Evolutionary conservation across 2,329 filamentous ascomycete species (phyloP).

Genomic region (Alternaria atra): DNA sequence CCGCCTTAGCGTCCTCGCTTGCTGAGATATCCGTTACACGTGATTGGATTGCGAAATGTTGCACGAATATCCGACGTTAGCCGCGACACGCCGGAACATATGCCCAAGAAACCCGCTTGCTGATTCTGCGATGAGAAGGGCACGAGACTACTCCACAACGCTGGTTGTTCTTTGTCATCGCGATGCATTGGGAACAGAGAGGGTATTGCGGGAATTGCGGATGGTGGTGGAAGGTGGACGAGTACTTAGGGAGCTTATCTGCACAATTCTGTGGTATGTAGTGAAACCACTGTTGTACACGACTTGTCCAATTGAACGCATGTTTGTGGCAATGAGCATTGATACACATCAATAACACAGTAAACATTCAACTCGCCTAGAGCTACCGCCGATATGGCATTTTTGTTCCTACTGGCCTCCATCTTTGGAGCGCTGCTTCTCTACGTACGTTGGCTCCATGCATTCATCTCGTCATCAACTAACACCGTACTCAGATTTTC

Average conservation of each 20-base stretch:
- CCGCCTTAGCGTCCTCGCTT: constrained; percentile 17
- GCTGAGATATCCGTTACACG: constrained; percentile 35
- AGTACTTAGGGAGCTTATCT: constrained; percentile 27
- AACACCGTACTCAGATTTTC: constrained; percentile 29
- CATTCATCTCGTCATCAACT: neutral
- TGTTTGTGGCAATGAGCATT: constrained; percentile 8
- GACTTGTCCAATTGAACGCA: neutral
- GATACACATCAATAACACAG: neutral
- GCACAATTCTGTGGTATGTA: neutral
- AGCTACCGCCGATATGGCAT: constrained; percentile 9
- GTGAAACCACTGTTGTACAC: neutral
- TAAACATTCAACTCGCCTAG: neutral
- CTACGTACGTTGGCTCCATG: constrained; percentile 31
- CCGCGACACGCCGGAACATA: constrained; percentile 36
- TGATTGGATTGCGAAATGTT: neutral
- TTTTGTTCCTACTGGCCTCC: constrained; percentile 31
- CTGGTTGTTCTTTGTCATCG: constrained; percentile 13
- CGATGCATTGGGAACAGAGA: constrained; percentile 4
- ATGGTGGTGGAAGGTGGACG: constrained; percentile 33
- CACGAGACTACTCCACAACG: constrained; percentile 21
- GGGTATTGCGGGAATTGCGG: constrained; percentile 41
- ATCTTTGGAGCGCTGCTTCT: constrained; percentile 34
- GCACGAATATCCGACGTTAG: constrained; percentile 33
- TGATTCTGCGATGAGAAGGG: constrained; percentile 5
- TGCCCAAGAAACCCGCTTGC: constrained; percentile 22